Evolutionary conservation across 176 grass and related monocot genomes (phyloP), one percentile per base, ranked within the genome.

Genomic region (Carex cristatella): DNA sequence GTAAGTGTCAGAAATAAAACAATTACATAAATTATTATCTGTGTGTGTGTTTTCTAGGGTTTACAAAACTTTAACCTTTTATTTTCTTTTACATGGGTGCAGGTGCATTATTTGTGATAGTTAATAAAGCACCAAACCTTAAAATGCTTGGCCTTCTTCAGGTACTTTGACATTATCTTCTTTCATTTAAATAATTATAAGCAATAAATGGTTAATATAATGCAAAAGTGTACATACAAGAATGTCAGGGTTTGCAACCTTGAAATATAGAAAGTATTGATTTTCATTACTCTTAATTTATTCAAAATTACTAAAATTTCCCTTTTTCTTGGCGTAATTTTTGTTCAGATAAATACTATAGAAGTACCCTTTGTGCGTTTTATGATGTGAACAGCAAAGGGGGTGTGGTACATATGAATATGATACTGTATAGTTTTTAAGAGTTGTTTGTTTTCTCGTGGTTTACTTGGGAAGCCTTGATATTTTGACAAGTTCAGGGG

Each of bases 141-240:
- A 95, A 94, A 77, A 90, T 93, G 88, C 93, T 98, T 46, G 96
- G 96, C 18, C 88, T 90, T 89, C 90, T 98, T 79, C 93, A 98
- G 93, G 96, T 98, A 38, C 76, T 14, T 67, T 79, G 16, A 27
- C 87, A 59, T 8, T 51, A 42, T 80, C 38, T 65, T 56, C 38
- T n/a, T 32, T 51, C 23, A 19, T 51, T 46, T 23, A 31, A 13
- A 5, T 80, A 69, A 74, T 60, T 83, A 75, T 64, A 71, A 71
- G 19, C 15, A 18, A 16, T 69, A 69, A 69, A 38, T 38, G 38
- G 16, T 46, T 46, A 44, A 46, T 44, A 18, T 9, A 46, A 19
- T 42, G 15, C 38, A 23, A 42, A 35, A 15, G 19, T 23, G 38
- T 71, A 71, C 69, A 71, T 46, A 71, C 38, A 46, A 71, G 16